These are phyloP conservation scores for Eucalyptus microcorys DNA, from an alignment of 345 rosid genomes.

Conservation along the genomic window DNA sequence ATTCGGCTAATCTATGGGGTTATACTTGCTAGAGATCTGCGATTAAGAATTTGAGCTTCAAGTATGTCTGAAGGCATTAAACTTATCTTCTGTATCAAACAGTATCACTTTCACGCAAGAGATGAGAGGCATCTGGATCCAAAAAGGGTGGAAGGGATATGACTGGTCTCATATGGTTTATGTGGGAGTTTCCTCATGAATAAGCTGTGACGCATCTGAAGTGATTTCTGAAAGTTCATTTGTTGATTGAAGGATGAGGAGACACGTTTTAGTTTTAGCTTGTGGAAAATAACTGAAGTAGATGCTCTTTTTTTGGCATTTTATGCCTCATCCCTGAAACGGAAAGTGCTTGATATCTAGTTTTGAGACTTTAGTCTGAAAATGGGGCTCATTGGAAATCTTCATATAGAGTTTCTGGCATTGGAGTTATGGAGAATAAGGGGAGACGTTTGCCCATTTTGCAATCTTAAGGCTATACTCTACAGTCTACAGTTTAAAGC, in stretches of 20 bases:
- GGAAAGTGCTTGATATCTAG: background rate
- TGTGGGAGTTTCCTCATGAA: background rate
- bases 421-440: background rate
- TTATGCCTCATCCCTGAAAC: background rate
- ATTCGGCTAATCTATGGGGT: background rate
- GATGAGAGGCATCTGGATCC: background rate
- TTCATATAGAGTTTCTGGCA: background rate
- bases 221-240: background rate
- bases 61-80: background rate
- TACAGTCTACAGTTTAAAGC: background rate
- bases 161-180: background rate
- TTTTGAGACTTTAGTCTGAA: background rate
- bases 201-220: background rate
- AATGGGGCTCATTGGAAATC: background rate
- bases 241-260: background rate
- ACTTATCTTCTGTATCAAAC: background rate
- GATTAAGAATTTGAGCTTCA: background rate
- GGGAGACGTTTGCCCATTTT: background rate
- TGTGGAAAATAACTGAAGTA: background rate
- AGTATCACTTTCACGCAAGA: background rate
- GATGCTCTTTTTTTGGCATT: background rate
- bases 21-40: background rate
- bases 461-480: background rate
- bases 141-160: background rate
- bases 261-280: background rate